Conservation (phyloP, 2,329 filamentous ascomycete species). For the Colletotrichum sp. region DNA sequence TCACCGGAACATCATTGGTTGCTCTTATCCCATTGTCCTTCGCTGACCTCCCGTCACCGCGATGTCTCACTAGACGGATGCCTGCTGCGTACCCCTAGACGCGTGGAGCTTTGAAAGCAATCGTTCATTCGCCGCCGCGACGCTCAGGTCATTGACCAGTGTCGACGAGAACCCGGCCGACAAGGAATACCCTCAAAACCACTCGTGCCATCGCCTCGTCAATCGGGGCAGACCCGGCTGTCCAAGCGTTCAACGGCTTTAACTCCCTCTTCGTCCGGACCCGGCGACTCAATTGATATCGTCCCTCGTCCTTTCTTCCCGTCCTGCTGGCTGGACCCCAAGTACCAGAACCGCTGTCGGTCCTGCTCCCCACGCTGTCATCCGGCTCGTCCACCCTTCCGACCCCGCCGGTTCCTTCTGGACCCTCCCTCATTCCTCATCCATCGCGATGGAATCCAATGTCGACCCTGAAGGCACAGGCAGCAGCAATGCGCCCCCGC, state of each 20-base stretch:
- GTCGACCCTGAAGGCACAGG: background rate
- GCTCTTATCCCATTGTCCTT: background rate
- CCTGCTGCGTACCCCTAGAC: background rate
- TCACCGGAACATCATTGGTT: background rate
- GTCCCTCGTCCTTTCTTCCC: background rate
- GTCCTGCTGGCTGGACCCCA: background rate
- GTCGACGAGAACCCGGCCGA: background rate
- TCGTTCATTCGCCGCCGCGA: background rate
- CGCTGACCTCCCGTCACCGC: background rate
- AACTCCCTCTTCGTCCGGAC: background rate
- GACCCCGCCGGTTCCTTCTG: background rate
- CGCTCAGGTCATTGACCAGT: background rate
- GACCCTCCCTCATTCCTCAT: background rate
- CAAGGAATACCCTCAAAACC: background rate
- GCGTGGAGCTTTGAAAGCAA: background rate
- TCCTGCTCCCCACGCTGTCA: background rate
- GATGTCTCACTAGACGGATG: background rate
- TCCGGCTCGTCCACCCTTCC: background rate
- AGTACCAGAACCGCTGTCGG: background rate
- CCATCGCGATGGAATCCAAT: background rate
- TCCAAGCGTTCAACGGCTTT: background rate
- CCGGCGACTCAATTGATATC: background rate
- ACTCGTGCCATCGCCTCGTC: background rate
- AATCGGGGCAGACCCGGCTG: background rate
- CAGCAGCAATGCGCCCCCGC: background rate